Conservation (phyloP, 306 rosid genomes). For the Trifolium fragiferum region DNA sequence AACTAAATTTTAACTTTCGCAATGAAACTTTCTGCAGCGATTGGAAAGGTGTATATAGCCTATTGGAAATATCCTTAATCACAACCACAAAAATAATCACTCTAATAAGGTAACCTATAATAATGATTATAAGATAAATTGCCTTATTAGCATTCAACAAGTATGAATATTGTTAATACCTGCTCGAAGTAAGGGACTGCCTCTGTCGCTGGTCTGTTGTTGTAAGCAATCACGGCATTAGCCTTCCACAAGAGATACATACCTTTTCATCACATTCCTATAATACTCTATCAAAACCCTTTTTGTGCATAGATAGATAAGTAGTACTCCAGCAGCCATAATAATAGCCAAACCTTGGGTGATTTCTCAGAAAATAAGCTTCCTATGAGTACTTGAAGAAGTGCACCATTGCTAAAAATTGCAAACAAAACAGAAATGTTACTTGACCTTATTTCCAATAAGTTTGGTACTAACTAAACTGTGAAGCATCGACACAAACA, state of each 20-base stretch:
- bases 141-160: slow-evolving; percentile 14
- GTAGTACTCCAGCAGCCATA: slow-evolving; percentile 13
- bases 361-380: slow-evolving; percentile 57
- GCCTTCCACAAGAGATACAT: slow-evolving; percentile 75
- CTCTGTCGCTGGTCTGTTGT: slow-evolving; percentile 92
- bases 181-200: slow-evolving; percentile 99
- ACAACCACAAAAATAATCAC: slow-evolving; percentile 20
- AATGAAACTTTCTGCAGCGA: slow-evolving; percentile 3
- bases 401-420: slow-evolving; percentile 57
- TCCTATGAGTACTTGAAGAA: slow-evolving; percentile 58
- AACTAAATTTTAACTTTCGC: slow-evolving; percentile 15
- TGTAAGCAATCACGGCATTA: slow-evolving; percentile 86
- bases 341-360: slow-evolving; percentile 60
- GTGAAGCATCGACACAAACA: background rate
- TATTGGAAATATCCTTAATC: background rate
- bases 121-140: slow-evolving; percentile 5
- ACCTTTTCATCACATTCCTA: slow-evolving; percentile 50
- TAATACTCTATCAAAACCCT: slow-evolving; percentile 19
- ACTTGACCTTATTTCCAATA: slow-evolving; percentile 26
- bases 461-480: slow-evolving; percentile 39
- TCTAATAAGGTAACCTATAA: slow-evolving; percentile 9
- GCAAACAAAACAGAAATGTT: slow-evolving; percentile 1
- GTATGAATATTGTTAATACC: slow-evolving; percentile 50
- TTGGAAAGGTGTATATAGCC: background rate
- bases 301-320: slow-evolving; percentile 11